Evolutionary conservation across 2,329 filamentous ascomycete species (phyloP).

Genomic region (Orbilia blumenaviensis): DNA sequence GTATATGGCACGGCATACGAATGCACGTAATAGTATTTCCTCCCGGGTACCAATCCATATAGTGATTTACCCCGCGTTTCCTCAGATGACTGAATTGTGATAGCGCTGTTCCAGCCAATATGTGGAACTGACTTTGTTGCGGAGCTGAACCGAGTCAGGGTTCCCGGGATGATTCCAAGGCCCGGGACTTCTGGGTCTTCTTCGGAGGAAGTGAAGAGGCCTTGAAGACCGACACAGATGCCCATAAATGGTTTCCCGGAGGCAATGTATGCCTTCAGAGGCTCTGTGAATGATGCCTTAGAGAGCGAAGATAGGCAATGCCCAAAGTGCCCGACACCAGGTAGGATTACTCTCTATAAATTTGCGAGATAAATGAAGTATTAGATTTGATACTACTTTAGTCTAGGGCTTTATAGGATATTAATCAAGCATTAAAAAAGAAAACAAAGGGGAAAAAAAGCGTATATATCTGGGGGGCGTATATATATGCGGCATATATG

Average conservation of each 20-base stretch:
- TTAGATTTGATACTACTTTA: constrained; percentile 13
- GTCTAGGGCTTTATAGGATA: neutral
- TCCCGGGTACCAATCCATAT: constrained; percentile 79
- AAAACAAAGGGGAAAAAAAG: too few relatives aligned
- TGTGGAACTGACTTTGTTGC: constrained; percentile 89
- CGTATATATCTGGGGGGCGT: too few relatives aligned
- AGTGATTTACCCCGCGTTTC: constrained; percentile 66
- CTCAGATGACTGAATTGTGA: constrained; percentile 63
- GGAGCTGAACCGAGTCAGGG: constrained; percentile 79
- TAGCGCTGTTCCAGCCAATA: constrained; percentile 97
- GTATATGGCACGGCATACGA: constrained; percentile 86
- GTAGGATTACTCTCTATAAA: constrained; percentile 76
- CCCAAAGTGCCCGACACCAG: constrained; percentile 96
- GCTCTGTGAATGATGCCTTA: constrained; percentile 81
- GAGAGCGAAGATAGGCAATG: constrained; percentile 89
- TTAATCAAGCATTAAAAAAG: neutral
- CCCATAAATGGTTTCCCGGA: constrained; percentile 98
- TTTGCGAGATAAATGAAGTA: constrained; percentile 41
- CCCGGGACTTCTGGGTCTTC: constrained; percentile 79
- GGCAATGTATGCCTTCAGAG: constrained; percentile 81
- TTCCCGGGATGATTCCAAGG: constrained; percentile 76
- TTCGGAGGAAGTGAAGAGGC: constrained; percentile 83
- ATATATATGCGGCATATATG: neutral
- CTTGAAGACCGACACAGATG: constrained; percentile 94
- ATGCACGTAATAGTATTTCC: constrained; percentile 99